Conservation (phyloP, 73 alveolate genomes). For the Paramecium sexaurelia region DNA sequence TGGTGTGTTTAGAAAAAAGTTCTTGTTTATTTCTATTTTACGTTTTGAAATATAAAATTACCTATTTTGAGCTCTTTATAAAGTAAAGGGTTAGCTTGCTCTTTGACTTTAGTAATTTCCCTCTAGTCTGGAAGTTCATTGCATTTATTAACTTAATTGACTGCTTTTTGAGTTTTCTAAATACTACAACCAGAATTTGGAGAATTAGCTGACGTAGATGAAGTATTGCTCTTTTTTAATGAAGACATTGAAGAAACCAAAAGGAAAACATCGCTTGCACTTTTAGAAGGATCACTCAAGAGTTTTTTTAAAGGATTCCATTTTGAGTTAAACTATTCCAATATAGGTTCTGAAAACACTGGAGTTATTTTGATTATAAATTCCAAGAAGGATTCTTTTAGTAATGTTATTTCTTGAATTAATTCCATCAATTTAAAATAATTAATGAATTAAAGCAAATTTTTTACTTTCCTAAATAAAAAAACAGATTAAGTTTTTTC, state of each 20-base stretch:
- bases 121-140: conserved; percentile 1
- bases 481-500: no score
- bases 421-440: not conserved
- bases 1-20: not conserved
- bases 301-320: conserved; percentile 14
- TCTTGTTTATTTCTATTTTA: conserved; percentile 13
- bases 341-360: not conserved
- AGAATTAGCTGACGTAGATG: not conserved
- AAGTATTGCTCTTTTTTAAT: conserved; percentile 19
- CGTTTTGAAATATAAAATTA: not conserved
- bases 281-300: not conserved
- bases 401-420: not conserved
- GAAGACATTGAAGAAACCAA: conserved; percentile 5
- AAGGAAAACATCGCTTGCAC: not conserved
- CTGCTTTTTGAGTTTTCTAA: not conserved
- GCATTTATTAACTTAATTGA: not conserved
- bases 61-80: not conserved
- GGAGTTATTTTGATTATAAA: conserved; percentile 4
- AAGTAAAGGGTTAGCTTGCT: not conserved
- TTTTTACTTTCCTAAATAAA: not conserved
- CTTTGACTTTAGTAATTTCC: conserved; percentile 5
- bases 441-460: not conserved
- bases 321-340: not conserved
- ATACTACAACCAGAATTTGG: not conserved
- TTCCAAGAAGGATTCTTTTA: conserved; percentile 45